Evolutionary conservation across 2,329 filamentous ascomycete genomes (phyloP).

Genomic region (Colletotrichum gloeosporioides): DNA sequence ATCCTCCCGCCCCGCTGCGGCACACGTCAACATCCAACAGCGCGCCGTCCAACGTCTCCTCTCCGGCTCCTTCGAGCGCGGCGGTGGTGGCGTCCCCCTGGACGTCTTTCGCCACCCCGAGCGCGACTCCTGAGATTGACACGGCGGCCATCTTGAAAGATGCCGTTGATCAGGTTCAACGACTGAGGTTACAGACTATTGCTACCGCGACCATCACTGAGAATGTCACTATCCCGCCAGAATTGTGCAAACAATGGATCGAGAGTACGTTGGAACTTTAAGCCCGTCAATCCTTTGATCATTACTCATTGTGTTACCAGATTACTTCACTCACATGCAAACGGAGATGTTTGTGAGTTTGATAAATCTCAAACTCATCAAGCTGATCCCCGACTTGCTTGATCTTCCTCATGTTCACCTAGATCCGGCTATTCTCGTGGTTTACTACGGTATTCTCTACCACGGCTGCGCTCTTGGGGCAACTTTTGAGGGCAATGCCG

Average conservation of each 20-base stretch:
- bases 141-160: conserved; percentile 31
- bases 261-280: conserved; percentile 21
- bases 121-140: neutral
- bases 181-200: conserved; percentile 26
- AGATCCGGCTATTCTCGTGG: conserved; percentile 32
- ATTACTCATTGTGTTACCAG: neutral
- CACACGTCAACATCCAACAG: neutral
- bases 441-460: conserved; percentile 35
- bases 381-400: conserved; percentile 34
- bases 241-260: conserved; percentile 33
- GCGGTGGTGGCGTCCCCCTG: neutral
- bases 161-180: conserved; percentile 32
- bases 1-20: neutral
- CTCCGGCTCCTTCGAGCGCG: neutral
- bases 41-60: conserved; percentile 19
- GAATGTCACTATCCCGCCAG: conserved; percentile 28
- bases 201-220: conserved; percentile 26
- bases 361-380: conserved; percentile 29
- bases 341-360: conserved; percentile 33
- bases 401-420: conserved; percentile 32
- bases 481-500: neutral
- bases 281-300: fast-evolving
- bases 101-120: neutral
- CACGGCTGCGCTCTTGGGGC: conserved; percentile 25
- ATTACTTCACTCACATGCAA: conserved; percentile 33